Percentiles rank a stretch among this genome's conserved stretches.
Conservation (phyloP, 148 eudicot genomes). For the Nyssa sinensis region DNA sequence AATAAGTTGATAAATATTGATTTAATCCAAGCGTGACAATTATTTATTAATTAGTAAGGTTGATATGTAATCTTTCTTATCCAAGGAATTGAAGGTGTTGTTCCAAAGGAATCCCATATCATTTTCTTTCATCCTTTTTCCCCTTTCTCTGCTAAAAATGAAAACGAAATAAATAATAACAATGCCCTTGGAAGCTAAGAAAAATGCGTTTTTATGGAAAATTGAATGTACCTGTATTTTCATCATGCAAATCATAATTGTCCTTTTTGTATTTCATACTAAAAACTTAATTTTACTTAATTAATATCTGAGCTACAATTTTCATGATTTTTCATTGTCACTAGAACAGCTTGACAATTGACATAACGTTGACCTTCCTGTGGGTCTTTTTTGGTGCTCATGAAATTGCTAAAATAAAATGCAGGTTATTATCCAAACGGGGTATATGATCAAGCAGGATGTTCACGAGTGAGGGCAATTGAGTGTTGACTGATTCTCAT, state of each 20-base stretch:
- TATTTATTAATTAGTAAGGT: background rate
- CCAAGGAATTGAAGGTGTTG: no score
- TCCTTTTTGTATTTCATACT: background rate
- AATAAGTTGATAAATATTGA: no score
- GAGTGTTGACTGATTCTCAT: no score
- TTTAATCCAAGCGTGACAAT: no score
- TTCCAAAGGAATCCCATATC: no score
- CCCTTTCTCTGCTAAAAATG: background rate
- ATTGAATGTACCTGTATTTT: no score
- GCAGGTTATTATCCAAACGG: background rate
- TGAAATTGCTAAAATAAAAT: background rate
- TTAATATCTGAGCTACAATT: no score
- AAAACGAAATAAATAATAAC: no score
- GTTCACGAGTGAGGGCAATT: background rate
- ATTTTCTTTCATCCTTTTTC: background rate
- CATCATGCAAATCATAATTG: background rate
- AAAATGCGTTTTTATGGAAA: no score
- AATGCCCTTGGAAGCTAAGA: no score
- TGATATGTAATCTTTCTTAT: background rate
- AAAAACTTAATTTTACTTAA: no score
- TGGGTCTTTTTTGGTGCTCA: background rate
- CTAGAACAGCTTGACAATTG: background rate
- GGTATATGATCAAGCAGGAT: background rate
- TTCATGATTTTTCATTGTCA: conserved; percentile 4
- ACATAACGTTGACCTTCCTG: background rate